Conservation (phyloP, 1,139 yeast genomes). For the Yamadazyma dushanensis region DNA sequence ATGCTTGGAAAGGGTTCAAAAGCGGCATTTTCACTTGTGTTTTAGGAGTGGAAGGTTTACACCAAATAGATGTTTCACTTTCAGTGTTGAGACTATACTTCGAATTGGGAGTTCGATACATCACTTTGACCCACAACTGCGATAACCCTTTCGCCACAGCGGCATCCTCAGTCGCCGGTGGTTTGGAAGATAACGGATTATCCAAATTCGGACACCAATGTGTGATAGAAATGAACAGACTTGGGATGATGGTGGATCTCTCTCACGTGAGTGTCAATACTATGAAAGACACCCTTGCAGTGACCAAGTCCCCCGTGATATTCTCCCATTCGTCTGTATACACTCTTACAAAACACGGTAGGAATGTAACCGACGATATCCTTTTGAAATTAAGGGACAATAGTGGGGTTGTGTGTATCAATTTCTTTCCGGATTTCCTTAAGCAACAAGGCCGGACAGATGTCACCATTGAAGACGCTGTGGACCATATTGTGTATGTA, state of each 20-base stretch:
- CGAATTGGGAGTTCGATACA: constrained; percentile 51
- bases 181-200: constrained; percentile 46
- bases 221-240: constrained; percentile 48
- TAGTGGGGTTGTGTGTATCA: constrained; percentile 51
- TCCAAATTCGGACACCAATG: constrained; percentile 41
- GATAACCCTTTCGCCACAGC: constrained; percentile 59
- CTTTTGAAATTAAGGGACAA: constrained; percentile 36
- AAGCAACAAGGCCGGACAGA: constrained; percentile 19
- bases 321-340: constrained; percentile 52
- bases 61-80: constrained; percentile 49
- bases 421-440: constrained; percentile 47
- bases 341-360: constrained; percentile 35
- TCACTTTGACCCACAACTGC: constrained; percentile 54
- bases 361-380: constrained; percentile 54
- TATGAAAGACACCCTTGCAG: constrained; percentile 45
- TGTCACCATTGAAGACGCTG: constrained; percentile 48
- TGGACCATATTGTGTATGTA: constrained; percentile 43
- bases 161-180: constrained; percentile 45
- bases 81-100: constrained; percentile 49
- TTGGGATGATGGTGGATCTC: constrained; percentile 55
- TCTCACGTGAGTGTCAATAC: constrained; percentile 54
- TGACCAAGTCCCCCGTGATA: constrained; percentile 48
- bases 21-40: constrained; percentile 42
- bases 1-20: constrained; percentile 35
- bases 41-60: constrained; percentile 54